Evolutionary conservation across 495 filamentous ascomycete species (phyloP).

Genomic region (Neurospora tetraspora): DNA sequence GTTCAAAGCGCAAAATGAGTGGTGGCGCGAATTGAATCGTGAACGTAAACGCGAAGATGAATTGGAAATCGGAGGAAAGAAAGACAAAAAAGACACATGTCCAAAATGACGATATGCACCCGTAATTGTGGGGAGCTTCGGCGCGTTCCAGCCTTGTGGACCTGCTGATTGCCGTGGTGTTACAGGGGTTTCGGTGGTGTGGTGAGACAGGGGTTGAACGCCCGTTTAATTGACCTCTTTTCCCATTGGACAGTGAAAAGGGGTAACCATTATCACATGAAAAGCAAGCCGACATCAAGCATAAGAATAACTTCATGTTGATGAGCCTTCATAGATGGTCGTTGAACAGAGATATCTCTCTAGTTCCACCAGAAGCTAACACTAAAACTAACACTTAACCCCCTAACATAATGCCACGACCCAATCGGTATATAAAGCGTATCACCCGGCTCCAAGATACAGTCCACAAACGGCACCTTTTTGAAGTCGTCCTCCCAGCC

Average conservation of each 20-base stretch:
- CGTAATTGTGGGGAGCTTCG: background rate
- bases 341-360: no score
- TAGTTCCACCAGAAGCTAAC: slow-evolving; percentile 99
- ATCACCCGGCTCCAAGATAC: slow-evolving; percentile 70
- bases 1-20: background rate
- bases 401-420: slow-evolving; percentile 98
- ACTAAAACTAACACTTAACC: slow-evolving; percentile 78
- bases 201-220: background rate
- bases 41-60: background rate
- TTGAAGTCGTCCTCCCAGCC: slow-evolving; percentile 53
- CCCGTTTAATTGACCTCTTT: background rate
- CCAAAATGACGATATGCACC: slow-evolving; percentile 5
- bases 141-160: background rate
- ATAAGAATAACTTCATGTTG: background rate
- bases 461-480: slow-evolving; percentile 62
- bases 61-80: background rate
- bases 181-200: background rate
- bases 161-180: background rate
- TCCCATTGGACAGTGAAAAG: background rate
- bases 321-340: no score
- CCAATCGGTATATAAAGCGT: slow-evolving; percentile 85
- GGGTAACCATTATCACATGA: background rate
- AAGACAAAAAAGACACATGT: slow-evolving; percentile 9
- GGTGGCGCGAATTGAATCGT: background rate
- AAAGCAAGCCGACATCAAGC: background rate